Conservation (phyloP, 495 filamentous ascomycete species). For the Rhypophila decipiens region DNA sequence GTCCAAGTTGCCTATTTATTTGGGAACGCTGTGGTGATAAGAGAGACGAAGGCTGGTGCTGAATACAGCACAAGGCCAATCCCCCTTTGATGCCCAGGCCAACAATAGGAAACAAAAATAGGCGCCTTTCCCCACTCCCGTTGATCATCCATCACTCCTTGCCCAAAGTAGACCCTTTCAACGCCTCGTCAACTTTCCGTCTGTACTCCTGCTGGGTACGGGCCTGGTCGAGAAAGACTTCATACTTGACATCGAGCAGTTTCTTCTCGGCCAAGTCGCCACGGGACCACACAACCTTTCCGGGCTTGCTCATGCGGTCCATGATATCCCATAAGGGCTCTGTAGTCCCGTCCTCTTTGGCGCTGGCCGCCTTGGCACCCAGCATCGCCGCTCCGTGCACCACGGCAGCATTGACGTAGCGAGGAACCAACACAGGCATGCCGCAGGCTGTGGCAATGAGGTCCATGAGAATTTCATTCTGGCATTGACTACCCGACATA, state of each 20-base stretch:
- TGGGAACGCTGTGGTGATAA: too few species aligned
- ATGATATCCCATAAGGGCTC: slow-evolving; percentile 93
- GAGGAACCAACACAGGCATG: slow-evolving; percentile 86
- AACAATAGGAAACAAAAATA: too few species aligned
- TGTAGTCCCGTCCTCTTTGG: slow-evolving; percentile 64
- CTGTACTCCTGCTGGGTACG: slow-evolving; percentile 69
- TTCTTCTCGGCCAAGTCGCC: slow-evolving; percentile 66
- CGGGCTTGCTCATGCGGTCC: slow-evolving; percentile 93
- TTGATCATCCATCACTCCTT: too few species aligned
- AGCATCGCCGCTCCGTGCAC: slow-evolving; percentile 96
- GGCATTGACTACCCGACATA: slow-evolving; percentile 96
- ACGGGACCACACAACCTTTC: slow-evolving; percentile 70
- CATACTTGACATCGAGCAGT: slow-evolving; percentile 78
- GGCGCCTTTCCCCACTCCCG: too few species aligned
- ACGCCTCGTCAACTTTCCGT: slow-evolving; percentile 57
- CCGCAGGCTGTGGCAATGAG: slow-evolving; percentile 85
- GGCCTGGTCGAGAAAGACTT: slow-evolving; percentile 73
- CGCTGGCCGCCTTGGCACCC: slow-evolving; percentile 87
- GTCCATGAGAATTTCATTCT: slow-evolving; percentile 84
- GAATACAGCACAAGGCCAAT: too few species aligned
- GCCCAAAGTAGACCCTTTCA: slow-evolving; percentile 35
- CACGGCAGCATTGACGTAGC: slow-evolving; percentile 92
- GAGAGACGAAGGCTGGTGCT: too few species aligned
- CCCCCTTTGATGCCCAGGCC: too few species aligned
- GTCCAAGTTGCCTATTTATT: too few species aligned